Evolutionary conservation across 352 stramenopile species (phyloP), one percentile per base, ranked within the genome.

Genomic region (Phytophthora tentaculata): DNA sequence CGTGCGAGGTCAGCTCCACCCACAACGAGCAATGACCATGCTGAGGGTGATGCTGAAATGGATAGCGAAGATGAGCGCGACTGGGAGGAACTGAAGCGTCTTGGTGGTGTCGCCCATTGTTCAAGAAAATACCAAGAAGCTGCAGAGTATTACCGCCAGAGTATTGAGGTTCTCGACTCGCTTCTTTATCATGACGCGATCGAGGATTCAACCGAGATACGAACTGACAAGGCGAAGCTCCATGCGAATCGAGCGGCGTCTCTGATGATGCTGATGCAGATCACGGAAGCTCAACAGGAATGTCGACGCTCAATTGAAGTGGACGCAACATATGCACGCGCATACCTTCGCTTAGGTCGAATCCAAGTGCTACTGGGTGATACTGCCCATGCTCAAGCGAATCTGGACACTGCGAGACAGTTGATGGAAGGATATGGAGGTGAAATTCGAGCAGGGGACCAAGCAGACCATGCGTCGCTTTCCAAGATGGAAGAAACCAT

Each of bases 191-290:
- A 77, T 23, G 52, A 83, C 12, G 65, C 64, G 19, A 70, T 72
- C 12, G 17, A 80, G 5, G 69, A 77, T 26, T 88, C 77, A 16
- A 35, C 60, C 2, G 69, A 77, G 2, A 12, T 90, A n/a, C 64
- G 74, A 66, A 83, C 84, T 5, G 86, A 96, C 61, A 94, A 94
- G 50, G 84, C 86, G 0, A 95, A 94, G 60, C 63, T 95, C 14
- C 86, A 95, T 48, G 77, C 84, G 8, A 96, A 96, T 59, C 77
- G 87, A 39, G 84, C 86, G 3, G 88, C 88, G 14, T 88, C 82
- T 6, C 61, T 92, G 26, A 91, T 95, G 79, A 95, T 94, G 88
- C 26, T 94, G 14, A 76, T 84, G 71, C 81, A 91, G 60, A 80
- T 92, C 14, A 45, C 64, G 8, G 87, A 95, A 69, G 88, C 86